phyloP scores from a whole-genome alignment of 2,329 filamentous ascomycete species.

The Stagonosporopsis rhizophila region DNA sequence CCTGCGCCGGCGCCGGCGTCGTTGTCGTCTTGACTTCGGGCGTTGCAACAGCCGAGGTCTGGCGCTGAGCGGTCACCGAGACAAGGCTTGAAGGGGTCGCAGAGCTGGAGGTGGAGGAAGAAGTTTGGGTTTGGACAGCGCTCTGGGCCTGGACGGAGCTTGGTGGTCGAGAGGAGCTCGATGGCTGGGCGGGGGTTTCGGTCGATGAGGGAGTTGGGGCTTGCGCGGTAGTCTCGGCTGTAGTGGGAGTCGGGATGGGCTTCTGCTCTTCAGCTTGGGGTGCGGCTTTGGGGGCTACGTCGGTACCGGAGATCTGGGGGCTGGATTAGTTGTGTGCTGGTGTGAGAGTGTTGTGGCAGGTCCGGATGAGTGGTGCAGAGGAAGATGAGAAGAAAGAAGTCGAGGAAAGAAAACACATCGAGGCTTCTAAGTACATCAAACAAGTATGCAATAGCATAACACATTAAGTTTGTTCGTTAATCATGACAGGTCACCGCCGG shows the following conservation, averaged over 20 bases:
- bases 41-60: not conserved
- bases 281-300: not conserved
- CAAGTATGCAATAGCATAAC: constrained; percentile 5
- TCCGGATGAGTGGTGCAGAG: not conserved
- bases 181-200: not conserved
- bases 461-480: constrained; percentile 10
- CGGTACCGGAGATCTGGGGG: constrained; percentile 3
- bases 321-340: constrained; percentile 5
- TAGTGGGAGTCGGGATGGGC: not conserved
- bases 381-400: not conserved
- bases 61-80: not conserved
- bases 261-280: constrained; percentile 2
- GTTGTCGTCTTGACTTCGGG: not conserved
- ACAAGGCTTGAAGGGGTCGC: not conserved
- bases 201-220: not conserved
- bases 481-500: constrained; percentile 3
- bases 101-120: not conserved
- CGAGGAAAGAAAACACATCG: not conserved
- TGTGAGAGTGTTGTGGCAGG: not conserved
- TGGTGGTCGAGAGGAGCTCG: not conserved
- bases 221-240: not conserved
- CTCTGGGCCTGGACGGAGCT: not conserved
- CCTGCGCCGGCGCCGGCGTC: constrained; percentile 1
- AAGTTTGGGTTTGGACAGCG: not conserved
- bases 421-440: constrained; percentile 2